These are phyloP conservation scores for Arachnomyces sp. DNA, from an alignment of 2,329 filamentous ascomycete genomes.

Conservation along the genomic window DNA sequence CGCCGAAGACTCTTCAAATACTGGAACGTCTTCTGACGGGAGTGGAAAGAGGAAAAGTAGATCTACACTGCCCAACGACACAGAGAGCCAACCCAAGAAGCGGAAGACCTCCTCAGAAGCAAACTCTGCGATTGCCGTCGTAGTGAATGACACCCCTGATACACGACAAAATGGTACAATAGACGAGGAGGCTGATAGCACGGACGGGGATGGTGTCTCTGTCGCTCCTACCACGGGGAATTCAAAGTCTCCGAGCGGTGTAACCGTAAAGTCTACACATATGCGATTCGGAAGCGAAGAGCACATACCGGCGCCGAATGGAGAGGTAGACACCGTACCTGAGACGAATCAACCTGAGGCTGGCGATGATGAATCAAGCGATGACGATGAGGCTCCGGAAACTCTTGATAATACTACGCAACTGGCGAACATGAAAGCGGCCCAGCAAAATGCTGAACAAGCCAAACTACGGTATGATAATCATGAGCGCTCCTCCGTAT, in stretches of 20 bases:
- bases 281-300: constrained; percentile 38
- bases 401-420: constrained; percentile 34
- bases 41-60: too few species aligned
- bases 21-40: too few species aligned
- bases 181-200: neutral
- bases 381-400: constrained; percentile 38
- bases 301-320: constrained; percentile 19
- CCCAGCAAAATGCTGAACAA: constrained; percentile 32
- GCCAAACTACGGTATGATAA: constrained; percentile 29
- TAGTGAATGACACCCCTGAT: too few species aligned
- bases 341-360: constrained; percentile 15
- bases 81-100: too few species aligned
- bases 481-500: neutral
- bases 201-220: neutral
- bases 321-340: constrained; percentile 13
- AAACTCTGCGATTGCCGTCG: too few species aligned
- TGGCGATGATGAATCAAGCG: constrained; percentile 25
- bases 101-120: too few species aligned
- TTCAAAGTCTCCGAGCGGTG: neutral
- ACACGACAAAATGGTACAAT: too few species aligned
- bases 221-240: constrained; percentile 5
- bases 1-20: too few species aligned
- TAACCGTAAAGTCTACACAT: constrained; percentile 20
- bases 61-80: too few species aligned
- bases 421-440: constrained; percentile 29